Percentiles rank a stretch among this genome's conserved stretches.
These are phyloP conservation scores for Hypoxylon sp. DNA, from an alignment of 2,329 filamentous ascomycete genomes.

Conservation along the genomic window DNA sequence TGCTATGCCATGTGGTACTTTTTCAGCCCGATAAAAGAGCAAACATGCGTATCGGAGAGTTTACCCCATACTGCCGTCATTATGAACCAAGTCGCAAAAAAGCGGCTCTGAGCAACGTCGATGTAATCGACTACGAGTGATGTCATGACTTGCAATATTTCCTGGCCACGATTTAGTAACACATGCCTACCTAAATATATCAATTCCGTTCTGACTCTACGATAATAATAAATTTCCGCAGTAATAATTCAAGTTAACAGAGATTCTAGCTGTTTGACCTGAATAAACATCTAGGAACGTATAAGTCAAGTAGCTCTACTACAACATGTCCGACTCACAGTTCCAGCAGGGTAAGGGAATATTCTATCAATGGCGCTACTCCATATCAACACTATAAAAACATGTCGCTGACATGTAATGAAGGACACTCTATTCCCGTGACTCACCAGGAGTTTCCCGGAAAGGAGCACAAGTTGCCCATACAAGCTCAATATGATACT, in stretches of 20 bases:
- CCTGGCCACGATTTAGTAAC: constrained; percentile 21
- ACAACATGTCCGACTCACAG: constrained; percentile 53
- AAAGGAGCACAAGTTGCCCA: constrained; percentile 64
- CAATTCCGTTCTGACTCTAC: constrained; percentile 5
- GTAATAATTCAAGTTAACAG: not conserved
- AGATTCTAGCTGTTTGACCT: not conserved
- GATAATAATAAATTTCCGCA: not conserved
- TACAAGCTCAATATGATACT: constrained; percentile 73
- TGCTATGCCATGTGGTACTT: no score
- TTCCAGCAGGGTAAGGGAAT: constrained; percentile 55
- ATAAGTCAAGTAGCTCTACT: not conserved
- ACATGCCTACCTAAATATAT: constrained; percentile 24
- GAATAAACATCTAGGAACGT: not conserved
- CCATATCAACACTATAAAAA: not conserved
- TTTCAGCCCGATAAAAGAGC: not conserved
- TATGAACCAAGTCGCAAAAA: constrained; percentile 40
- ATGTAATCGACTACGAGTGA: constrained; percentile 47
- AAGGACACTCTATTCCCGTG: constrained; percentile 60
- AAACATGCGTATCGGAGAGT: constrained; percentile 33
- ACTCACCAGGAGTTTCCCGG: constrained; percentile 61
- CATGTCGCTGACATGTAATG: constrained; percentile 9
- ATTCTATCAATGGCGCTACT: not conserved
- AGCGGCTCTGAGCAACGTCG: constrained; percentile 44
- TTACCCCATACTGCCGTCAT: constrained; percentile 47
- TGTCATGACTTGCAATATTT: constrained; percentile 49